A percentile compares a stretch with the other conserved stretches of the same genome.
These are phyloP conservation scores for Neurospora hispaniola DNA, from an alignment of 495 filamentous ascomycete genomes.

Conservation along the genomic window DNA sequence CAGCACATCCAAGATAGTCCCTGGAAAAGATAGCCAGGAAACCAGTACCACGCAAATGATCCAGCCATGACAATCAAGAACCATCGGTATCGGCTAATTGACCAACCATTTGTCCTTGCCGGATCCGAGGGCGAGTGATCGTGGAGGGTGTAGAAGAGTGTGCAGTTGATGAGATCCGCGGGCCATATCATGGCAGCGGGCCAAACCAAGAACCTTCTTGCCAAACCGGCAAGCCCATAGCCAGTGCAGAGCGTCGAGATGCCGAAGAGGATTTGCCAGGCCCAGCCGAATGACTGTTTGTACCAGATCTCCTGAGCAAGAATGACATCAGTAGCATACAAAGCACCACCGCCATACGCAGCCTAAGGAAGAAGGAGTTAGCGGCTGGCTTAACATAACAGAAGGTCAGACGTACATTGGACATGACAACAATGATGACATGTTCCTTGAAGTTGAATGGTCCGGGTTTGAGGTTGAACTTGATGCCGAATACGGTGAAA, in stretches of 20 bases:
- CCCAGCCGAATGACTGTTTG: slow-evolving; percentile 37
- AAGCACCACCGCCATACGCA: slow-evolving; percentile 36
- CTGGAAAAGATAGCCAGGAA: slow-evolving; percentile 49
- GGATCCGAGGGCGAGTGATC: slow-evolving; percentile 51
- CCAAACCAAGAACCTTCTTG: slow-evolving; percentile 53
- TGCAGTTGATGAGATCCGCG: slow-evolving; percentile 49
- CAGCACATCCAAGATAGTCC: slow-evolving; percentile 50
- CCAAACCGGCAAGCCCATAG: slow-evolving; percentile 60
- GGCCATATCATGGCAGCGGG: slow-evolving; percentile 70
- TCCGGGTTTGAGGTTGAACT: slow-evolving; percentile 55
- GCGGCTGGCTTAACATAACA: not conserved
- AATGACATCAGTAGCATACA: slow-evolving; percentile 40
- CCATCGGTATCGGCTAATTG: slow-evolving; percentile 51
- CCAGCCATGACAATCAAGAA: slow-evolving; percentile 50
- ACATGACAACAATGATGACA: slow-evolving; percentile 67
- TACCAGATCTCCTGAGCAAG: slow-evolving; percentile 31
- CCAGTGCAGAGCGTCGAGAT: slow-evolving; percentile 65
- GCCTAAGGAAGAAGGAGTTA: slow-evolving; percentile 17
- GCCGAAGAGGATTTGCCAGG: slow-evolving; percentile 55
- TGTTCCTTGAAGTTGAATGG: slow-evolving; percentile 76
- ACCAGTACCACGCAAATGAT: slow-evolving; percentile 45
- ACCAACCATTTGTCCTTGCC: slow-evolving; percentile 50
- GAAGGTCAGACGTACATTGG: slow-evolving; percentile 33
- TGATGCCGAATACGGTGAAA: slow-evolving; percentile 47
- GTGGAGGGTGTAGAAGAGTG: slow-evolving; percentile 59